phyloP scores from a whole-genome alignment of 2,329 filamentous ascomycete genomes.

The Cladorrhinum sp. region DNA sequence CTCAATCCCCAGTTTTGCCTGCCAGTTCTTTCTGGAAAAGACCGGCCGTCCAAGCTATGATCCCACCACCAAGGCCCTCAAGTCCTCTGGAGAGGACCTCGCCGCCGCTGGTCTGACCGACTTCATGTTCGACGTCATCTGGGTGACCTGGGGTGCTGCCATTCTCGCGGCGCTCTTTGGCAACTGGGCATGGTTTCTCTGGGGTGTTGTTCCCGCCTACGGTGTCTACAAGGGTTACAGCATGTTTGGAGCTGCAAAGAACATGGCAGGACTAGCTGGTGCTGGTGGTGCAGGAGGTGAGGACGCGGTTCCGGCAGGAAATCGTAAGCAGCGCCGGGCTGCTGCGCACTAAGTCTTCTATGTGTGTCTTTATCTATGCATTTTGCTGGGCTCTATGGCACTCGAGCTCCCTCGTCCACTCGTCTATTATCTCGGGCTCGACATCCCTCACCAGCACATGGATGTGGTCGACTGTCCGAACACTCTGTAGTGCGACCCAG shows the following conservation, averaged over 20 bases:
- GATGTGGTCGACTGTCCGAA: conserved; percentile 83
- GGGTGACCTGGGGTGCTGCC: conserved; percentile 84
- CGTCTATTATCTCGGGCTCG: conserved; percentile 48
- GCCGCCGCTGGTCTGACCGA: conserved; percentile 85
- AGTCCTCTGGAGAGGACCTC: conserved; percentile 80
- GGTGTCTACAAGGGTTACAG: conserved; percentile 53
- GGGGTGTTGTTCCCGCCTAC: conserved; percentile 54
- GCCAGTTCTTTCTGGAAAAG: conserved; percentile 82
- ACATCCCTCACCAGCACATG: conserved; percentile 68
- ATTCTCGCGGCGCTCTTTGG: conserved; percentile 73
- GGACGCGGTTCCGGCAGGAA: conserved; percentile 41
- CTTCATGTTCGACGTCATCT: conserved; percentile 96
- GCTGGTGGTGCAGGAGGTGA: conserved; percentile 38
- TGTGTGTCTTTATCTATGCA: background rate
- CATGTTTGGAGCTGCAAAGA: conserved; percentile 52
- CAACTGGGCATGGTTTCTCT: conserved; percentile 67
- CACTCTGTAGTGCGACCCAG: conserved; percentile 83
- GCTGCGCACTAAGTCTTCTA: conserved; percentile 37
- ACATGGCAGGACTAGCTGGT: conserved; percentile 49
- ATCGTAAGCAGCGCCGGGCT: conserved; percentile 54
- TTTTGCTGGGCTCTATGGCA: conserved; percentile 31
- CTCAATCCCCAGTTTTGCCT: conserved; percentile 69
- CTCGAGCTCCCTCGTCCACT: conserved; percentile 51
- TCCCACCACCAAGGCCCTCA: conserved; percentile 62
- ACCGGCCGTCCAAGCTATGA: conserved; percentile 76